Evolutionary conservation across 2,329 filamentous ascomycete genomes (phyloP), one percentile per base, ranked within the genome.

Genomic region (Ascosphaera apis): DNA sequence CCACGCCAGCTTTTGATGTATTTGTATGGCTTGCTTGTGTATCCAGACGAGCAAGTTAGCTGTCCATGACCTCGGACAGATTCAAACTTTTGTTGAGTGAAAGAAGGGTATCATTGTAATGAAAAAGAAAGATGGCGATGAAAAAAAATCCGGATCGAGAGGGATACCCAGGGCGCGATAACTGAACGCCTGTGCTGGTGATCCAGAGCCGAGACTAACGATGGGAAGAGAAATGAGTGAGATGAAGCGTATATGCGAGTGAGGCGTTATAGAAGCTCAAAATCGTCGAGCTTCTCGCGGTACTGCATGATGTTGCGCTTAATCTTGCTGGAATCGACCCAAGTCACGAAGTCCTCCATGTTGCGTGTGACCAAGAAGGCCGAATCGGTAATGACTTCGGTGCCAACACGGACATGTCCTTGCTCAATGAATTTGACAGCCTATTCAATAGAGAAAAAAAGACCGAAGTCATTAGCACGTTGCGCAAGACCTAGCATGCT

Each of bases 261-360:
- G 27, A 18, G n/a, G 21, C 11, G 32, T 70, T 55, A 88, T 48
- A 91, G 60, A 51, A 93, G 60, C 60, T 95, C 86, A 51, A 91
- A 95, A 58, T 95, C 86, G 58, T 95, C 86, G 57, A 93, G 58
- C 63, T 91, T 81, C 56, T 93, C 83, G 47, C 82, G 72, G 54
- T 93, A 95, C 58, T 80, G 81, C 70, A 92, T 75, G 43, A 93
- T 91, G 52, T 83, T 88, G 52, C 78, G 70, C 76, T 91, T 92
- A 55, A 95, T 84, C 77, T 93, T 93, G 57, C 81, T 91, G 40
- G 81, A 82, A 48, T 91, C 80, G 7, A 86, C 76, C 86, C 86
- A 95, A 0, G 86, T 93, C 13, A 95, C 78, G 53, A 91, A 92
- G 58, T 95, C 86, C 58, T 95, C 86, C 67, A 91, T 81, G 41